Percentiles rank a stretch among this genome's conserved stretches.
Evolutionary conservation across 768 basidiomycete species (phyloP).

Genomic region (Baorangia bicolor): DNA sequence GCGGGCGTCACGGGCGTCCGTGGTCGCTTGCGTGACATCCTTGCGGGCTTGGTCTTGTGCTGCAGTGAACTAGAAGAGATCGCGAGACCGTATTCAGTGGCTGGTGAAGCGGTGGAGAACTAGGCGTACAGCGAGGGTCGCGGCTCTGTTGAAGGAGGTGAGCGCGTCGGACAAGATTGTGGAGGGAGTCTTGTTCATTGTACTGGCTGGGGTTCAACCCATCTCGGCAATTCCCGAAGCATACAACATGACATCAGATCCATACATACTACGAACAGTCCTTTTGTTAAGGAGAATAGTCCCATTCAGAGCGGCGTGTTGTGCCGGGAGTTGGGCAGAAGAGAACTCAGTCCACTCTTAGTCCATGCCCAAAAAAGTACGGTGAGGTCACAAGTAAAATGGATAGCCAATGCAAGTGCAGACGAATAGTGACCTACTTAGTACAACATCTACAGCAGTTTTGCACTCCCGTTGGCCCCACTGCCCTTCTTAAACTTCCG

Average conservation of each 20-base stretch:
- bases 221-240: constrained; percentile 25
- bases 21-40: constrained; percentile 48
- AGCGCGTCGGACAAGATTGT: constrained; percentile 43
- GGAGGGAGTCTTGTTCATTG: constrained; percentile 36
- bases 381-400: neutral
- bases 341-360: constrained; percentile 26
- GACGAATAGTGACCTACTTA: constrained; percentile 2
- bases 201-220: constrained; percentile 11
- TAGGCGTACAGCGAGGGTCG: constrained; percentile 39
- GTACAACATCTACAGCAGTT: constrained; percentile 31
- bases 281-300: constrained; percentile 8
- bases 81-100: neutral
- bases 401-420: constrained; percentile 19
- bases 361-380: neutral
- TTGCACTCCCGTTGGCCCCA: constrained; percentile 28
- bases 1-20: constrained; percentile 48
- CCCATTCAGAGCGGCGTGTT: constrained; percentile 7
- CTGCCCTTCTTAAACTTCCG: constrained; percentile 67
- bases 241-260: constrained; percentile 19
- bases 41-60: constrained; percentile 55
- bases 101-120: neutral
- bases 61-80: constrained; percentile 44
- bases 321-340: constrained; percentile 16
- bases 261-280: no score
- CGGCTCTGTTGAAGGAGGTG: constrained; percentile 39